Evolutionary conservation across 129 eudicot species (phyloP), one percentile per base, ranked within the genome.

Genomic region (Pulicaria dysenterica): DNA sequence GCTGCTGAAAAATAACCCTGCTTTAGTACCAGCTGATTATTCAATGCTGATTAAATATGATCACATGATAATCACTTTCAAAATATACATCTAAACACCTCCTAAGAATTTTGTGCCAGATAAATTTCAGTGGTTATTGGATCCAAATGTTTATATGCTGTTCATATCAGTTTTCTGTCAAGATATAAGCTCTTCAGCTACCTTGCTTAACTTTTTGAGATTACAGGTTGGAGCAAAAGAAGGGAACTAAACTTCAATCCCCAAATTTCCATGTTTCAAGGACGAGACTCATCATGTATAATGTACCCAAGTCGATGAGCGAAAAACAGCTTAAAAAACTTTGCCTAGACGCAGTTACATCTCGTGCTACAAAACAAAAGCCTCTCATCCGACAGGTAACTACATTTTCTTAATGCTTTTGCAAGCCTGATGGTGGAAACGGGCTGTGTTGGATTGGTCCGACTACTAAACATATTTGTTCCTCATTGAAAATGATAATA

Each of bases 261-360:
- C 99, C 99, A 16, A 95, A 95, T 83, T 90, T 90, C 51, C 94
- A 87, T 86, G 87, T 95, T 73, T 95, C 99, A 73, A 88, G 70
- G 75, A 91, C 97, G 13, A 88, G 99, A 72, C 91, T 95, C 19
- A 84, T 90, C 16, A 87, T 95, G 61, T 95, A 95, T 81, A 95
- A 91, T 64, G 74, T 95, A 58, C 97, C 99, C 6, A 95, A 95
- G 84, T 83, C 94, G 15, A 86, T 87, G 97, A 81, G 64, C 8
- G 97, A 86, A 17, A 88, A 86, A 44, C 78, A 88, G 45, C 83
- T 91, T 13, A 90, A 80, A 83, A 80, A 73, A 69, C 82, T 86
- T 44, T 95, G 95, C 43, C 57, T 91, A 19, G 83, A 90, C 31
- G 97, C 96, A 19, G 97, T 95, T 67, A 83, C 74, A 68, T 95